phyloP scores from a whole-genome alignment of 139 green algal genomes.

The Pycnococcus provasolii region DNA sequence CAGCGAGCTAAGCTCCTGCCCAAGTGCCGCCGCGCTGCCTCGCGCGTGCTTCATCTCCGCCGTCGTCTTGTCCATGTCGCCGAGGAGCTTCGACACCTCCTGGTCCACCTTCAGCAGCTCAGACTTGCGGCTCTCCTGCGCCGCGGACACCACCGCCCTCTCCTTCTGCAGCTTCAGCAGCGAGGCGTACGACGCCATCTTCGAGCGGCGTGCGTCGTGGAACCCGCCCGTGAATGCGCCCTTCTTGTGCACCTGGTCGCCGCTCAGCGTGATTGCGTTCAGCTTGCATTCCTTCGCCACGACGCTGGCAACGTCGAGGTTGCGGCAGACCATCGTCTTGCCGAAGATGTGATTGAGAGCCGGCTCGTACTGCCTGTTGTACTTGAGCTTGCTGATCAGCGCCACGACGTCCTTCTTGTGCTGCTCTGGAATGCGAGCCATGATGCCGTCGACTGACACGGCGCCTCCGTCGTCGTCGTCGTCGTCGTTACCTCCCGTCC shows the following conservation, averaged over 20 bases:
- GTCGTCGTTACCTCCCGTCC: not conserved
- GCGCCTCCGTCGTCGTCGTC: no score
- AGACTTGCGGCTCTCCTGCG: constrained; percentile 8
- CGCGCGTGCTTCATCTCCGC: not conserved
- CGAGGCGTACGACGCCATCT: constrained; percentile 33
- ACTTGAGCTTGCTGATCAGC: constrained; percentile 60
- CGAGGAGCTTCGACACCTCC: not conserved
- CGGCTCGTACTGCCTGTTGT: constrained; percentile 39
- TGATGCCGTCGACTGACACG: not conserved
- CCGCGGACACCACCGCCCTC: not conserved
- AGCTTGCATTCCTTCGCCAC: constrained; percentile 34
- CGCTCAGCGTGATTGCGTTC: constrained; percentile 83
- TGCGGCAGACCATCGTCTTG: constrained; percentile 33
- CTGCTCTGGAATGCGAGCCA: constrained; percentile 12
- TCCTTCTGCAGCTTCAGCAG: not conserved
- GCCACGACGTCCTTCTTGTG: constrained; percentile 49
- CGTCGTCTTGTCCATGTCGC: constrained; percentile 4
- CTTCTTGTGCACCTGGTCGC: constrained; percentile 57
- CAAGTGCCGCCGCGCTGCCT: not conserved
- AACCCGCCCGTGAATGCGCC: constrained; percentile 69
- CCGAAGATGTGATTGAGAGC: constrained; percentile 52
- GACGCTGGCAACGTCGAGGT: constrained; percentile 36
- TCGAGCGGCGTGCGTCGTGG: constrained; percentile 42
- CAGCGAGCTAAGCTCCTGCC: constrained; percentile 22
- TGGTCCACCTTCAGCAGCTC: constrained; percentile 3